Evolutionary conservation across 306 rosid species (phyloP), one percentile per base, ranked within the genome.

Genomic region (Rosa rugosa): DNA sequence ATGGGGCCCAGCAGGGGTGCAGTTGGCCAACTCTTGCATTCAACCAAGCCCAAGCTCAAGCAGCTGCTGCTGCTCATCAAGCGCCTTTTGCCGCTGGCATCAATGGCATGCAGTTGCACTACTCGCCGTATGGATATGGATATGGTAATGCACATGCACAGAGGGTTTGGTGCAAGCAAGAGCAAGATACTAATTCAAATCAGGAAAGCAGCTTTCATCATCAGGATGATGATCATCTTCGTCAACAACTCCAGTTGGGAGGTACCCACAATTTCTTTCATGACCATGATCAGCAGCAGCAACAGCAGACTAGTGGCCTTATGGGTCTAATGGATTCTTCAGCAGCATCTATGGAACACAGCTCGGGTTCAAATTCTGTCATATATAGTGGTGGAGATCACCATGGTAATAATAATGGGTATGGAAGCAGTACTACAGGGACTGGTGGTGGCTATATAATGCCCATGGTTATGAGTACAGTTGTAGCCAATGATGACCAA

Each of bases 161-260:
- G 25, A 87, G 89, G 60, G 62, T 87, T 5, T 93, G 94, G 94
- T 93, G 97, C 88, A 93, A 93, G 79, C 97, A 93, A 82, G 98
- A 93, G 69, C 86, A 83, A 49, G 89, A 84, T 54, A 65, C 82
- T 34, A 83, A 44, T 42, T 53, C 79, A 45, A 47, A 49, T 54
- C 71, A 69, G 13, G 71, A 66, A 22, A 73, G 68, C 73, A 10
- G 62, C 59, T 49, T 77, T 25, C 77, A 74, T 22, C 66, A 73
- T 20, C 75, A 16, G 75, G 23, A 71, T 46, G 59, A 27, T 59
- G 86, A 69, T 22, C 81, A 86, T 25, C 62, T 82, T 73, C 89
- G 80, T 77, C 88, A 85, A 60, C 93, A 80, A 59, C 82, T 82
- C 5, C 91, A 91, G 59, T 27, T 85, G 77, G 88, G 86, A 77